A percentile compares a stretch with the other conserved stretches of the same genome.
Conservation (phyloP, 2,329 filamentous ascomycete species). For the Bertia moriformis region DNA sequence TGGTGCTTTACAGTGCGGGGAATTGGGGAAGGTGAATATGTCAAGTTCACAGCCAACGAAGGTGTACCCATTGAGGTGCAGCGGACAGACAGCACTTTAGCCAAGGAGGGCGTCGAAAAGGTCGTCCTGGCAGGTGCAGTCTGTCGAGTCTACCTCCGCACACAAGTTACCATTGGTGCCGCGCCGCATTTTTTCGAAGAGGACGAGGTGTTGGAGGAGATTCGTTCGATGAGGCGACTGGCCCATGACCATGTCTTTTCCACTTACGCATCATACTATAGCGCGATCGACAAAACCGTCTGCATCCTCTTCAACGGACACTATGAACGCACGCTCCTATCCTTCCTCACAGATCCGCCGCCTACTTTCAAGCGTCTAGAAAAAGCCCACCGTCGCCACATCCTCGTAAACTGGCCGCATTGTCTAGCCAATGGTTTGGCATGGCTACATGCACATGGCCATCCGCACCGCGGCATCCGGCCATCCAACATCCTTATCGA, state of each 20-base stretch:
- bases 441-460: slow-evolving; percentile 37
- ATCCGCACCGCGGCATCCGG: slow-evolving; percentile 37
- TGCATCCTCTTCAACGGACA: slow-evolving; percentile 23
- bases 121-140: slow-evolving; percentile 19
- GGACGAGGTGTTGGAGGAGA: neutral
- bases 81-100: slow-evolving; percentile 18
- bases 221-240: slow-evolving; percentile 8
- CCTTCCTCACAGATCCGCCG: slow-evolving; percentile 24
- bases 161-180: slow-evolving; percentile 18
- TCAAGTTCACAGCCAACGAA: slow-evolving; percentile 42
- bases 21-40: slow-evolving; percentile 36
- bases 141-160: slow-evolving; percentile 18
- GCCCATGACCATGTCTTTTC: slow-evolving; percentile 26
- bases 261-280: slow-evolving; percentile 25
- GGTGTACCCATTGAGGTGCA: slow-evolving; percentile 41
- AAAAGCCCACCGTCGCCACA: slow-evolving; percentile 22
- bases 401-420: slow-evolving; percentile 26
- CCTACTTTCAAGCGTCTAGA: slow-evolving; percentile 21
- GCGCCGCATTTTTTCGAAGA: slow-evolving; percentile 9
- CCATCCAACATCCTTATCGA: slow-evolving; percentile 46
- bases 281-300: slow-evolving; percentile 21
- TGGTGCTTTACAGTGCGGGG: slow-evolving; percentile 42
- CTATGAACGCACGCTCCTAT: slow-evolving; percentile 21
- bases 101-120: too few species aligned
- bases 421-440: slow-evolving; percentile 37